Percentiles rank a stretch among this genome's conserved stretches.
These are phyloP conservation scores for Euphorbia celastroides DNA, from an alignment of 441 rosid genomes.

Conservation along the genomic window DNA sequence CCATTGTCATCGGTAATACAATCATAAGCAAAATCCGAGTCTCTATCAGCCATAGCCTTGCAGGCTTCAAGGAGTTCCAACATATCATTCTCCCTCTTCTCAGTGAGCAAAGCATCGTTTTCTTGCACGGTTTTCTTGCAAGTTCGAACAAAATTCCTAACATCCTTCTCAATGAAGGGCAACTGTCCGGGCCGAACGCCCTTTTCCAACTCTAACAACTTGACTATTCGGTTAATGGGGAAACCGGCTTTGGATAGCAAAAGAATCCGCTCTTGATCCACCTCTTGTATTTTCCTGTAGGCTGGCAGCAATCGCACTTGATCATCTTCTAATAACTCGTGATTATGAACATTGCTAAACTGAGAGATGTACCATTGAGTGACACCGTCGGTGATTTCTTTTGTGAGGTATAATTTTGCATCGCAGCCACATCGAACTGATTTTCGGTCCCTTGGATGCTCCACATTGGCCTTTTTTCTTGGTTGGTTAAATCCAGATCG, in stretches of 20 bases:
- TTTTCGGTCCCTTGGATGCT: constrained; percentile 85
- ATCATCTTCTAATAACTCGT: constrained; percentile 85
- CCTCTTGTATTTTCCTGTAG: constrained; percentile 78
- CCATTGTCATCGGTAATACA: constrained; percentile 52
- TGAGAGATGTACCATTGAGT: constrained; percentile 86
- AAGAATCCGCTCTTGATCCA: constrained; percentile 84
- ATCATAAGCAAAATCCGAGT: constrained; percentile 55
- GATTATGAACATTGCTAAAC: constrained; percentile 93
- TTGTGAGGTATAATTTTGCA: constrained; percentile 73
- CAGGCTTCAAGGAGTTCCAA: constrained; percentile 77
- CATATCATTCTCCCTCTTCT: constrained; percentile 63
- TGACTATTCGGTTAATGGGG: constrained; percentile 77
- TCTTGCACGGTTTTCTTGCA: constrained; percentile 83
- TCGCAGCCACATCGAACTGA: constrained; percentile 93
- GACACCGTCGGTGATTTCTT: constrained; percentile 56
- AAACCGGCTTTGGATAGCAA: constrained; percentile 90
- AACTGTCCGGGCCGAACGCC: constrained; percentile 81
- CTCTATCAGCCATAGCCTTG: constrained; percentile 59
- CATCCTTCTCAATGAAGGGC: constrained; percentile 89
- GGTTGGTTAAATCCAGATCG: constrained; percentile 90
- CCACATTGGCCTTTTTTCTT: constrained; percentile 74
- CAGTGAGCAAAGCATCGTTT: constrained; percentile 72
- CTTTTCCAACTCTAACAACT: constrained; percentile 77
- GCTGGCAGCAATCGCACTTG: constrained; percentile 92
- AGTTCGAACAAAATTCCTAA: constrained; percentile 77